Base-by-base conservation (phyloP, 805 yeast genomes). In the Yamadazyma laniorum region DNA sequence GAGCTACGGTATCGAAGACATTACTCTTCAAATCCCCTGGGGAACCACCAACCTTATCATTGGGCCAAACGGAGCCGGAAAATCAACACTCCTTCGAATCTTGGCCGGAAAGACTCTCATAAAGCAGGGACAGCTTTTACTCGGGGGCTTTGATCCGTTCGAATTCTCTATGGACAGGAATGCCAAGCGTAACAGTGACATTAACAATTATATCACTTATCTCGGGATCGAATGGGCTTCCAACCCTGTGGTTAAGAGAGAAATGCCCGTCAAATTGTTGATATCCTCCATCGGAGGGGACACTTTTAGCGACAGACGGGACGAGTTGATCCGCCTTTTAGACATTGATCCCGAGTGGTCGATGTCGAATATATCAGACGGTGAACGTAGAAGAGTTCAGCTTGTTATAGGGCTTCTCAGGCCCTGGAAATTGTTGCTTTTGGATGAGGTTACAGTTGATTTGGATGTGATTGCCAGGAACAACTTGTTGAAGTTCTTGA, bases 61-160 rank as follows among this genome's bases (percentile, higher is more conserved):
- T 17, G 99, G 99, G 0, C 95, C 98, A 9, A 90, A 90, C 52
- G 99, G 99, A 14, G 98, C 99, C 1, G 98, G 99, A 4, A 93
- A 93, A 59, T 86, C 96, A 1, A 93, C 99, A 0, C 59, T 93
- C 29, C 69, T 93, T 46, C 79, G 80, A 56, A 75, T 93, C 13
- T 66, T 93, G 14, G 95, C 97, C 0, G 99, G 99, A 3, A 91
- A 91, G 53, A 88, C 93, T 6, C 71, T 93, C 42, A 82, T 95
- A 44, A 77, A 80, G 40, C 67, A 75, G 12, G 97, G 96, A 0
- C 59, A 67, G 11, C 77, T 93, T 21, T 50, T 58, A 17, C 74
- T 93, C n/a, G 85, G 87, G 23, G 96, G 95, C 1, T 68, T 75
- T 35, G 95, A 93, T 53, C 99, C 99, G 2, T 93, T 93, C 63